Conservation (phyloP, 495 filamentous ascomycete genomes). For the Annulohypoxylon maeteangense region DNA sequence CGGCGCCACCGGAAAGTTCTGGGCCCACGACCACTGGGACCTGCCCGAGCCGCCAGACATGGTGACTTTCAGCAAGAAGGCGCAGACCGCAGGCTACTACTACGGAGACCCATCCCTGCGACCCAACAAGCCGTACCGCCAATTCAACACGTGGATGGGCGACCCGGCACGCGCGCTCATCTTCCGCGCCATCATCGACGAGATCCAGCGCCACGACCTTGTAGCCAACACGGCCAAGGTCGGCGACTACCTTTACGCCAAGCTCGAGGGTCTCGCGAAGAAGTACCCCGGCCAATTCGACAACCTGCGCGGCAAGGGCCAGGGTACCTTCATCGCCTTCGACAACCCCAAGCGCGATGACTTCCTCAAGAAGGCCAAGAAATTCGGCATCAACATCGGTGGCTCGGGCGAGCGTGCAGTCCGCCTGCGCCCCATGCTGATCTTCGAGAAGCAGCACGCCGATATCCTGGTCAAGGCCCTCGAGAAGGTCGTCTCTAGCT, state of each 20-base stretch:
- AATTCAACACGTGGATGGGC: conserved; percentile 99
- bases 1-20: conserved; percentile 95
- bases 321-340: conserved; percentile 97
- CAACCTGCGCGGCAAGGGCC: conserved; percentile 92
- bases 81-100: conserved; percentile 97
- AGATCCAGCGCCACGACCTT: conserved; percentile 83
- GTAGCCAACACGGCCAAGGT: conserved; percentile 83
- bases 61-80: conserved; percentile 99
- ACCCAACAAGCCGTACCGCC: conserved; percentile 99
- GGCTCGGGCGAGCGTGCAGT: conserved; percentile 85
- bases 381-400: conserved; percentile 90
- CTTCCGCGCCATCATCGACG: conserved; percentile 90
- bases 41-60: conserved; percentile 89
- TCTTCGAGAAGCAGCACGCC: conserved; percentile 95
- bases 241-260: conserved; percentile 83
- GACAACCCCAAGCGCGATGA: conserved; percentile 87
- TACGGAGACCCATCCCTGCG: conserved; percentile 86
- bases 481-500: conserved; percentile 74
- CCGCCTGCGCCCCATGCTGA: conserved; percentile 90
- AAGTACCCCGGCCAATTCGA: conserved; percentile 85
- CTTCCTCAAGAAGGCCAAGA: conserved; percentile 84
- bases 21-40: conserved; percentile 99
- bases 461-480: conserved; percentile 64
- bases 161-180: conserved; percentile 90
- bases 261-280: conserved; percentile 73